Evolutionary conservation across 1,139 yeast species (phyloP).

Genomic region (Hyphopichia burtonii): DNA sequence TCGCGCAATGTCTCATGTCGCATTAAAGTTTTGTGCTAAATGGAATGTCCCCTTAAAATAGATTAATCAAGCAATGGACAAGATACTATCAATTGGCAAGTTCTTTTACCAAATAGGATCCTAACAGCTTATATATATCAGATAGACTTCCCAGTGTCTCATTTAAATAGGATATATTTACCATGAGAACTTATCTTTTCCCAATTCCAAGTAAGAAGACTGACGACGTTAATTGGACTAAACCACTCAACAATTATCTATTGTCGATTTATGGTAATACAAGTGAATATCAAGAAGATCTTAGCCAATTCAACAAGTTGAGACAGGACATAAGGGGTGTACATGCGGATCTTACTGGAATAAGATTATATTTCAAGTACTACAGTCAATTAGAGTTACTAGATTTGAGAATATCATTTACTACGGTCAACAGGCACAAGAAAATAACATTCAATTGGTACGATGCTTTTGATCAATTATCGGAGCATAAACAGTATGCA

Average conservation of each 20-base stretch:
- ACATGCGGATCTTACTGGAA: constrained; percentile 49
- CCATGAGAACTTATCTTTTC: constrained; percentile 38
- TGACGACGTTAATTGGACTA: constrained; percentile 62
- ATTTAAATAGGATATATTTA: not conserved
- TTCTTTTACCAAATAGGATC: too few relatives aligned
- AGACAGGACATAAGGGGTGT: constrained; percentile 64
- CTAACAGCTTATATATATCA: too few relatives aligned
- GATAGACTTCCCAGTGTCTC: too few relatives aligned
- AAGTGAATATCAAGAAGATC: constrained; percentile 57
- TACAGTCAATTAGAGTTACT: constrained; percentile 81
- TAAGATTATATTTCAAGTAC: constrained; percentile 61
- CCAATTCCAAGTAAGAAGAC: constrained; percentile 52
- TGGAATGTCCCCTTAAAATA: too few relatives aligned
- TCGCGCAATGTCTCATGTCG: too few relatives aligned
- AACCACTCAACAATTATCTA: constrained; percentile 61
- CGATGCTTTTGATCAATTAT: constrained; percentile 58
- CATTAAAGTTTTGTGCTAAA: too few relatives aligned
- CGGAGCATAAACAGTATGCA: constrained; percentile 47
- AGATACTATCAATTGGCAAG: too few relatives aligned
- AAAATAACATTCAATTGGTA: constrained; percentile 74
- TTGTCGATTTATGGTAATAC: constrained; percentile 62
- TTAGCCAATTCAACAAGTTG: constrained; percentile 53
- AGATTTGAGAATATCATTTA: constrained; percentile 72
- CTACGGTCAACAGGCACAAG: constrained; percentile 48
- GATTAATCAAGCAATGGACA: too few relatives aligned